Conservation (phyloP, 2,329 filamentous ascomycete species). For the Boeremia lycopersici region DNA sequence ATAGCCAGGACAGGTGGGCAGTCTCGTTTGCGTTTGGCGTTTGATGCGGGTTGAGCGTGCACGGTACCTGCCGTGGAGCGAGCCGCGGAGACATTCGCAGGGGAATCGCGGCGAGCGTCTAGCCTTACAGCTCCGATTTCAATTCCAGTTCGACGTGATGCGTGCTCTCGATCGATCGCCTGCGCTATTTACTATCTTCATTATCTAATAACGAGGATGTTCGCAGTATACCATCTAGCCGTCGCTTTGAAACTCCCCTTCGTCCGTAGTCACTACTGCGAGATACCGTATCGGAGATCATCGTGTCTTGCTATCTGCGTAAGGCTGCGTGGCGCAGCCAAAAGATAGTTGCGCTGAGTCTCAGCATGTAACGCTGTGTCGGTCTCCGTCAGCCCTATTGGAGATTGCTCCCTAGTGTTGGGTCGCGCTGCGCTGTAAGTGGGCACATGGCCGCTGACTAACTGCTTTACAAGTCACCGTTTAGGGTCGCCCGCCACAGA, state of each 20-base stretch:
- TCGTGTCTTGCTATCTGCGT: constrained; percentile 4
- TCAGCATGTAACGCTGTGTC: constrained; percentile 2
- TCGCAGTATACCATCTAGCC: not conserved
- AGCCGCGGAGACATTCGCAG: constrained; percentile 8
- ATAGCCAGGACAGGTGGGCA: not conserved
- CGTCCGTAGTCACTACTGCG: not conserved
- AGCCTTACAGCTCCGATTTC: constrained; percentile 13
- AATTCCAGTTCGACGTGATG: constrained; percentile 4
- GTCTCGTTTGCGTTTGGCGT: constrained; percentile 2
- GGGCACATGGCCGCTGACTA: constrained; percentile 20
- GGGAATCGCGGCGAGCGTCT: not conserved
- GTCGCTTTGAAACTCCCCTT: constrained; percentile 2
- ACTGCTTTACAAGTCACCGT: constrained; percentile 17
- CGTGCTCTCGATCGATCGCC: constrained; percentile 7
- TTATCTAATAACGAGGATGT: constrained; percentile 3
- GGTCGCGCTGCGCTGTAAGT: constrained; percentile 13
- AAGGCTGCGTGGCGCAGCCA: constrained; percentile 8
- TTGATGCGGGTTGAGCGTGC: constrained; percentile 1
- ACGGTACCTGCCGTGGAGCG: constrained; percentile 11
- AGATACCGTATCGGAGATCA: constrained; percentile 5
- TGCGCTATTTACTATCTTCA: constrained; percentile 13
- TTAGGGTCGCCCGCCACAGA: constrained; percentile 3
- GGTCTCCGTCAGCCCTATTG: constrained; percentile 15
- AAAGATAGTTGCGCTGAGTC: not conserved
- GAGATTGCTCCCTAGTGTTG: constrained; percentile 5